Evolutionary conservation across 176 grass and related monocot species (phyloP), one percentile per base, ranked within the genome.

Genomic region (Bromus sterilis): DNA sequence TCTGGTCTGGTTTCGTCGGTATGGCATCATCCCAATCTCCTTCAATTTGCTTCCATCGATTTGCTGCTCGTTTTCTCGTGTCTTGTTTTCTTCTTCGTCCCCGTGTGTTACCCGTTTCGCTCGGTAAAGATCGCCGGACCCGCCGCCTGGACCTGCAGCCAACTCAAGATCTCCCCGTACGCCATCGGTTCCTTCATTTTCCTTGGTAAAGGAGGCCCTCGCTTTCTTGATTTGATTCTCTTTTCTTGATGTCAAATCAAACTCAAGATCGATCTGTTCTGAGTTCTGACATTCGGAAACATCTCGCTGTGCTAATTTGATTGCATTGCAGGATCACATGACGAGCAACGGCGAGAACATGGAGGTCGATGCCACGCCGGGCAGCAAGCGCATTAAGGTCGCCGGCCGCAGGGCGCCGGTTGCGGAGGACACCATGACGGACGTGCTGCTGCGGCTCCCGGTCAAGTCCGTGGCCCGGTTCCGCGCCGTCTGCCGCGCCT

Each of bases 381-480:
- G 21, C 35, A 68, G 21, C 65, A 68, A 68, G 65, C 65, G 65
- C 7, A 11, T 5, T 20, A 68, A 68, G 34, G 4, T 18, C 4
- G 21, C 32, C 32, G 62, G 62, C 8, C 9, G 11, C 65, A 40
- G 35, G 35, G 4, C 65, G 5, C 24, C 20, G 10, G 35, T 68
- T 12, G 65, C 65, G 5, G 65, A 40, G 34, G 35, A 68, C 35
- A 24, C 13, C 11, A 9, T 81, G 46, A 68, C 10, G 31, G 85
- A 81, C 34, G 60, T 86, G 9, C 40, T 86, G 20, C 48, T 76
- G 29, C 21, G 34, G 20, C 70, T 81, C 28, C 49, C 85, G 0
- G 0, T 76, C 71, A 76, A 69, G 58, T 81, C 85, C 71, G 66
- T 87, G 6, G 26, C 67, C 46, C 36, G 36, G 6, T 87, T 76